phyloP scores from a whole-genome alignment of 2,329 filamentous ascomycete genomes.

The Allantophomopsis cytisporea region DNA sequence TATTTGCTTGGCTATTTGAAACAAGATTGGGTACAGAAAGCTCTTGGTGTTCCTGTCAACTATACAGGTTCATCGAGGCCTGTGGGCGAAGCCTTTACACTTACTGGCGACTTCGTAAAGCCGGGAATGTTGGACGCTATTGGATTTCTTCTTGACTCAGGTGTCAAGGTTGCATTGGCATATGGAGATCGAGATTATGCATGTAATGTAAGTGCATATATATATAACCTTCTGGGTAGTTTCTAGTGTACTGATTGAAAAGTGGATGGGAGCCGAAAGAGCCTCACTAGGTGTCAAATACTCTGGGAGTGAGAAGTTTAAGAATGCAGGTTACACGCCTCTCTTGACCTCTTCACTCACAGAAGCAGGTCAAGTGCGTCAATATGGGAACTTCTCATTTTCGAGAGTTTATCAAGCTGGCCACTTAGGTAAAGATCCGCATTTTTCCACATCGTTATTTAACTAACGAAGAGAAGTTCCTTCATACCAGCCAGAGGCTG shows the following conservation, averaged over 20 bases:
- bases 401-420: slow-evolving; percentile 49
- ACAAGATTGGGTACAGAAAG: slow-evolving; percentile 28
- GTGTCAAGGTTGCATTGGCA: slow-evolving; percentile 53
- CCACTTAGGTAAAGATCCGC: slow-evolving; percentile 33
- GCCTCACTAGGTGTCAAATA: slow-evolving; percentile 34
- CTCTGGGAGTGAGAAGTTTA: slow-evolving; percentile 33
- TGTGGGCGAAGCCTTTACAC: slow-evolving; percentile 27
- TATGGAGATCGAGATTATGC: slow-evolving; percentile 50
- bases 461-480: slow-evolving; percentile 27
- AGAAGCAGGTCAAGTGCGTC: slow-evolving; percentile 55
- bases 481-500: slow-evolving; percentile 34
- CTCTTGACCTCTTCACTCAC: slow-evolving; percentile 51
- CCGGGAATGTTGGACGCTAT: slow-evolving; percentile 42
- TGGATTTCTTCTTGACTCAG: slow-evolving; percentile 40
- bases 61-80: slow-evolving; percentile 30
- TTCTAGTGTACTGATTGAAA: slow-evolving; percentile 23
- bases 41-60: slow-evolving; percentile 46
- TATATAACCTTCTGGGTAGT: slow-evolving; percentile 29
- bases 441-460: no score
- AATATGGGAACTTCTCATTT: slow-evolving; percentile 59
- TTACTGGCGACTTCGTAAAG: slow-evolving; percentile 43
- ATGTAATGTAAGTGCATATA: slow-evolving; percentile 31
- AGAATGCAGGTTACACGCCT: slow-evolving; percentile 52
- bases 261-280: slow-evolving; percentile 36
- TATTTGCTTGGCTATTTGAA: slow-evolving; percentile 6